Evolutionary conservation across 1,139 yeast genomes (phyloP), one percentile per base, ranked within the genome.

Genomic region (Kurtzmaniella quercitrusa): DNA sequence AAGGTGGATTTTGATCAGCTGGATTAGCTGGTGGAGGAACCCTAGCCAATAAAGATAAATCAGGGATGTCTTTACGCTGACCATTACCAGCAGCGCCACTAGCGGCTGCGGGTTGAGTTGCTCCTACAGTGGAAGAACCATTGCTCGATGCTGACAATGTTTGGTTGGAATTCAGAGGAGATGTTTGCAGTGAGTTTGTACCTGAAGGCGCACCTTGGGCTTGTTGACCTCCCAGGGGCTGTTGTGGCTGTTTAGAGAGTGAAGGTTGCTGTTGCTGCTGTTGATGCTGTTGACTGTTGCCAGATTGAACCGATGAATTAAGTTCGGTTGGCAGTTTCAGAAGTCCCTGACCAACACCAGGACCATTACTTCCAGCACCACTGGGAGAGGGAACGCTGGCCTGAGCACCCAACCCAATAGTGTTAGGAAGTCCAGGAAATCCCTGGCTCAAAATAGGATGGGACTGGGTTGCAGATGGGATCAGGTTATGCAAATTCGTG

Each of bases 1-100:
- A 93, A 7, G 98, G 98, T 9, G 98, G 98, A 58, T 93, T 93
- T 66, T 93, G 98, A 65, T 93, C 98, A 2, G 98, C 98, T 1
- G 98, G 98, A 56, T 93, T 93, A 2, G 96, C 96, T 3, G 98
- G 98, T 1, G 97, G 96, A 33, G 96, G 91, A 19, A 91, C 89
- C 49, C 88, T 67, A 0, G 91, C 89, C 41, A 85, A 66, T 41
- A 85, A 66, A 1, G 89, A 81, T 51, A 85, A 70, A 58, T 85
- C 93, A 11, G 88, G 89, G n/a, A 85, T 72, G 51, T 69, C 76
- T 49, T 66, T 71, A 38, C 25, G 51, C 31, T 14, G 18, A 15
- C 36, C 18, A 16, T 12, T 14, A 15, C 36, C 18, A 9, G 18
- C 36, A 9, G 36, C 14, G 15, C 25, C 25, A n/a, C 12, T n/a